Base-by-base conservation (phyloP, 768 basidiomycete species). In the Serendipita sp. region DNA sequence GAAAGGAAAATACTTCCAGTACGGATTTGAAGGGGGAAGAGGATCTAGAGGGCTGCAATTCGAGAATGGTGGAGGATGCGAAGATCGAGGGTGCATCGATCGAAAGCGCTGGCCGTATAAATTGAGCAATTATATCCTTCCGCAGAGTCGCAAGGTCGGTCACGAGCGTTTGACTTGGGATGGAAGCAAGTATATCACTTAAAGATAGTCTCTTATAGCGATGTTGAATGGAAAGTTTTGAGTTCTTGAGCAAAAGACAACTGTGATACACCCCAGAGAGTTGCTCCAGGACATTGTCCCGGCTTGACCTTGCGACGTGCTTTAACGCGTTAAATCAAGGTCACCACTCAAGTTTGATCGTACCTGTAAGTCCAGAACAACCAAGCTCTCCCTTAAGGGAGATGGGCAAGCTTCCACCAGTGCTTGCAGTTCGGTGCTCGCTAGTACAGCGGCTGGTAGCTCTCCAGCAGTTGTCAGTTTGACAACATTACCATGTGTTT, bases 251-350 rank as follows among this genome's bases (percentile, higher is more conserved):
- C 86, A 71, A 2, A 77, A 70, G 30, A 90, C 72, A 69, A 85
- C 79, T 69, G 83, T 79, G 73, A 70, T 83, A 89, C 2, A 85
- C 85, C 54, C 88, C 83, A 68, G 78, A 81, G 28, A 91, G 76
- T 69, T 88, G 83, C 66, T 90, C 89, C 70, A 88, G 83, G 4
- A 82, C 73, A 44, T 81, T 80, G 64, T 85, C 82, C 69, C 78
- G 30, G 79, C 72, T 7, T 81, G 78, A 66, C 78, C 79, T 65
- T 83, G 78, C 68, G 76, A 81, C 60, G 75, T 60, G 77, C 89
- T 91, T 68, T 3, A 63, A 44, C 18, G 16, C 63, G 4, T 65
- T 23, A 63, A 54, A 51, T 38, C 23, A n/a, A 34, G 11, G 16
- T 10, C 23, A 28, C 35, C 10, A 3, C 11, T 8, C 10, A 8